Conservation (phyloP, 2,329 filamentous ascomycete genomes). For the Periconia macrospinosa region DNA sequence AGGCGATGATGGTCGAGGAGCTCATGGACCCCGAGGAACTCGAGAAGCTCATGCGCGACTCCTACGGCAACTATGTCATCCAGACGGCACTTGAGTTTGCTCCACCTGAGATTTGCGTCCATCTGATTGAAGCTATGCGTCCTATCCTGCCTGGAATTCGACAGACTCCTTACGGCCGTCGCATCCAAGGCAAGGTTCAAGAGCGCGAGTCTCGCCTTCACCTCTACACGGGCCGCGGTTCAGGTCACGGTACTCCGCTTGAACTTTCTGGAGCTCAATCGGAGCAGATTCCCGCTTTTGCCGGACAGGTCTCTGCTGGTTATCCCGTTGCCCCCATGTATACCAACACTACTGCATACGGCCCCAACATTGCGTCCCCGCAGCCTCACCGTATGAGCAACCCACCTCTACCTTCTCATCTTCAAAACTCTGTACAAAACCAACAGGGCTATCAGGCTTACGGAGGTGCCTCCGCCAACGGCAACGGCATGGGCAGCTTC, state of each 20-base stretch:
- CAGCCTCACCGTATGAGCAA: conserved; percentile 43
- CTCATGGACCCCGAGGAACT: conserved; percentile 75
- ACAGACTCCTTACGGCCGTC: conserved; percentile 89
- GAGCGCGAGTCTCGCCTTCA: conserved; percentile 52
- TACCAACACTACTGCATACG: conserved; percentile 38
- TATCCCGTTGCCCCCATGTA: conserved; percentile 37
- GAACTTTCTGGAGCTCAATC: conserved; percentile 23
- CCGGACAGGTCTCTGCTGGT: conserved; percentile 19
- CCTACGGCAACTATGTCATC: conserved; percentile 96
- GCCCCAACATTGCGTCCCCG: conserved; percentile 39
- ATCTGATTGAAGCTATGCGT: conserved; percentile 81
- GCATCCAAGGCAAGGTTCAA: conserved; percentile 85
- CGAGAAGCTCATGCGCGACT: conserved; percentile 86
- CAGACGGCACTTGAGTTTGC: conserved; percentile 71
- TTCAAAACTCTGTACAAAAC: conserved; percentile 43
- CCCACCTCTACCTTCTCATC: conserved; percentile 37
- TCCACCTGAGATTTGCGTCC: conserved; percentile 40
- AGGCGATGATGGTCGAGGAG: conserved; percentile 82
- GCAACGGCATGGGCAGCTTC: conserved; percentile 42
- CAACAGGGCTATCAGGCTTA: conserved; percentile 43
- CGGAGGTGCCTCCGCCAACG: conserved; percentile 43
- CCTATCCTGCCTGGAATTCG: conserved; percentile 83
- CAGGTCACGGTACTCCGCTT: conserved; percentile 34
- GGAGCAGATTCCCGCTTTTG: conserved; percentile 21
- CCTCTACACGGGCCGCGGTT: conserved; percentile 31